phyloP scores from a whole-genome alignment of 305 asterid genomes.

The Coffea humblotiana region DNA sequence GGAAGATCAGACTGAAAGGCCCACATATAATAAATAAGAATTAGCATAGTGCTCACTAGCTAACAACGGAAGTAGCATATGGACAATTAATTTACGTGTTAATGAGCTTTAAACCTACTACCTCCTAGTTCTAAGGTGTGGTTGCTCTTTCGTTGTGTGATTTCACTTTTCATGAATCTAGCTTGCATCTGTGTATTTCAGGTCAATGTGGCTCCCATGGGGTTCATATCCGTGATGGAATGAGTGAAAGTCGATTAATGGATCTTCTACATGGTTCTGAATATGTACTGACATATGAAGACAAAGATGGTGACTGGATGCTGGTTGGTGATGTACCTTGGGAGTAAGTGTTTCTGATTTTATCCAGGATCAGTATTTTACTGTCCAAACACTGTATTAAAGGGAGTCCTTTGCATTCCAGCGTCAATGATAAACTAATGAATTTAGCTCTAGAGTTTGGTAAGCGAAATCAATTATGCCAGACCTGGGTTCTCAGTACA shows the following conservation, averaged over 20 bases:
- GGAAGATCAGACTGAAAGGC: not conserved
- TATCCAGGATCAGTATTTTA: not conserved
- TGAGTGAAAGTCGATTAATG: slow-evolving; percentile 31
- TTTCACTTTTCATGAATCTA: not conserved
- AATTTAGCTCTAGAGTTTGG: not conserved
- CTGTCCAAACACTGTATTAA: not conserved
- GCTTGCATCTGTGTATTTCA: slow-evolving; percentile 9
- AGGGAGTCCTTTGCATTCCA: not conserved
- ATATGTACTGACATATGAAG: slow-evolving; percentile 49
- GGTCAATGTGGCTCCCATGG: slow-evolving; percentile 37
- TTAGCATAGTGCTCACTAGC: not conserved
- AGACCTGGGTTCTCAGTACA: not conserved
- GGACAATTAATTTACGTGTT: not conserved
- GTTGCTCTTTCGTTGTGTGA: not conserved
- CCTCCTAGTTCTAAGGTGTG: not conserved
- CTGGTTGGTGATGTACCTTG: slow-evolving; percentile 57
- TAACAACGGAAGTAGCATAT: not conserved
- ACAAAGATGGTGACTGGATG: slow-evolving; percentile 56
- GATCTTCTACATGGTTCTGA: slow-evolving; percentile 46
- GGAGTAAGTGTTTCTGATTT: slow-evolving; percentile 34
- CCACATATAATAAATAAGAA: not conserved
- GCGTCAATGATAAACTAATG: not conserved
- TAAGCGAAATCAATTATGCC: not conserved
- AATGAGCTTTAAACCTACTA: not conserved
- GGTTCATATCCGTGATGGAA: slow-evolving; percentile 28